Conservation (phyloP, 2,329 filamentous ascomycete species). For the Alternaria gansuensis region DNA sequence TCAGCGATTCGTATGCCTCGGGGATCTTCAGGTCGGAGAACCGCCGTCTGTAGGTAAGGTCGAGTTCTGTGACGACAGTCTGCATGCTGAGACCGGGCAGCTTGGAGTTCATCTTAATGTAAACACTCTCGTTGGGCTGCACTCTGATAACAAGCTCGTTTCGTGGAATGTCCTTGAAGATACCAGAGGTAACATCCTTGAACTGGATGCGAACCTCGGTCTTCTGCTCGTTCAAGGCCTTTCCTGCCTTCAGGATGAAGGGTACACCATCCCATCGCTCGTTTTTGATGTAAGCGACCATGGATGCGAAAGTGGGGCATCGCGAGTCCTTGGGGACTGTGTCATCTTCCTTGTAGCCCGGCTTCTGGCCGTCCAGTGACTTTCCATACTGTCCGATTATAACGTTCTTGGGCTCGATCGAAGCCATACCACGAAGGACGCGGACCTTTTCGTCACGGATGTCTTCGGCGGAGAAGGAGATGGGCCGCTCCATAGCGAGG, state of each 20-base stretch:
- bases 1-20: constrained; percentile 97
- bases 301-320: constrained; percentile 96
- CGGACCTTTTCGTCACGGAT: constrained; percentile 99
- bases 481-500: constrained; percentile 96
- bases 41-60: constrained; percentile 95
- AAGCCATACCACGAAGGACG: constrained; percentile 89
- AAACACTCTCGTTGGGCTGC: constrained; percentile 98
- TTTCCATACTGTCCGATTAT: constrained; percentile 99
- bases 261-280: constrained; percentile 99
- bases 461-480: constrained; percentile 97
- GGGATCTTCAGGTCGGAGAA: constrained; percentile 99
- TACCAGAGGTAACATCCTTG: constrained; percentile 98
- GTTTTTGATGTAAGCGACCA: constrained; percentile 99
- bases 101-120: constrained; percentile 99
- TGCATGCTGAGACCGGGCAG: constrained; percentile 98
- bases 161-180: constrained; percentile 99
- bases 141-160: constrained; percentile 99
- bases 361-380: constrained; percentile 95
- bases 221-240: constrained; percentile 99
- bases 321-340: constrained; percentile 97
- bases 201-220: constrained; percentile 99
- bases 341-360: constrained; percentile 97
- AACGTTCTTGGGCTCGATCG: constrained; percentile 98
- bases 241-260: constrained; percentile 99
- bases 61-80: constrained; percentile 97